Evolutionary conservation across 768 basidiomycete species (phyloP).

Genomic region (Suillus alpinus): DNA sequence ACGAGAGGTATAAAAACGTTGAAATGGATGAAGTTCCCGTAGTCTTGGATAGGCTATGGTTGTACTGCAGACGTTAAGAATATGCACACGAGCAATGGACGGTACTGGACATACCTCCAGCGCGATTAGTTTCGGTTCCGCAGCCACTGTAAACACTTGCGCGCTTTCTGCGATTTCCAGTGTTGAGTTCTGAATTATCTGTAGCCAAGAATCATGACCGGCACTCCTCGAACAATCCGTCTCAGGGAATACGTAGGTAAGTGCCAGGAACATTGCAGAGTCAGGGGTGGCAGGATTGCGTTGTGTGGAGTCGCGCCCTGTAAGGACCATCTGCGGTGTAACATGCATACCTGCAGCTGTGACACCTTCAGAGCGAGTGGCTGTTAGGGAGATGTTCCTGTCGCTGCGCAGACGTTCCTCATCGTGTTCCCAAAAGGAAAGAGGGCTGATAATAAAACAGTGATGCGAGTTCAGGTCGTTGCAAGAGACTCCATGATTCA

Average conservation of each 20-base stretch:
- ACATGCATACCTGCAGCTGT: conserved; percentile 63
- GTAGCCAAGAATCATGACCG: conserved; percentile 64
- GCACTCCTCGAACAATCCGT: conserved; percentile 61
- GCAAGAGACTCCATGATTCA: conserved; percentile 46
- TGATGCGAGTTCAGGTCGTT: conserved; percentile 47
- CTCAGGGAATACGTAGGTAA: conserved; percentile 83
- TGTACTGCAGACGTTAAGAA: conserved; percentile 41
- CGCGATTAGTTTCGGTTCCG: conserved; percentile 43
- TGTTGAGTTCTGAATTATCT: conserved; percentile 46
- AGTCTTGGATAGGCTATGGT: conserved; percentile 44
- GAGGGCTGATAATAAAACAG: conserved; percentile 73
- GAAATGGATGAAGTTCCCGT: conserved; percentile 61
- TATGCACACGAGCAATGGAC: conserved; percentile 1
- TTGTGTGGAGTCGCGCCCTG: conserved; percentile 59
- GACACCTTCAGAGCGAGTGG: conserved; percentile 50
- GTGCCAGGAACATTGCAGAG: conserved; percentile 66
- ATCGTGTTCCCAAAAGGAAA: conserved; percentile 74
- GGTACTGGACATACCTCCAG: conserved; percentile 38
- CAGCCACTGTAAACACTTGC: conserved; percentile 37
- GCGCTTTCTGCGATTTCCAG: conserved; percentile 29
- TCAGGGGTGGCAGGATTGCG: conserved; percentile 52
- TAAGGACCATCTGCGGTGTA: conserved; percentile 74
- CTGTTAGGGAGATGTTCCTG: conserved; percentile 53
- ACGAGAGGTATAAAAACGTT: conserved; percentile 71
- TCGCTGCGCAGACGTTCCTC: conserved; percentile 51